Base-by-base conservation (phyloP, 2,329 filamentous ascomycete species). In the Fusarium brachygibbosum region DNA sequence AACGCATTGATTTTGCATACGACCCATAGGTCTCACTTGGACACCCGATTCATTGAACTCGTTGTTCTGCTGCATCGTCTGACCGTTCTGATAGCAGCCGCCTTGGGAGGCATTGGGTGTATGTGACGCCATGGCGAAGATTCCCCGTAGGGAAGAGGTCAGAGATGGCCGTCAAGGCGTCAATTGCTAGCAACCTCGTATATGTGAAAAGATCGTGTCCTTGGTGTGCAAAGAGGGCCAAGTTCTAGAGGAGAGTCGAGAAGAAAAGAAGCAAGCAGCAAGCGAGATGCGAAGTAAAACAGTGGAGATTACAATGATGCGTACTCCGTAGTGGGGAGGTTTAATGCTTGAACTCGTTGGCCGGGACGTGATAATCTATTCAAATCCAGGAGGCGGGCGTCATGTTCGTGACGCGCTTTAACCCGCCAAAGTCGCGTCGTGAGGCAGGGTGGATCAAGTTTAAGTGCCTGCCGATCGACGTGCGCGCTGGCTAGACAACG, bases 11-110 rank as follows among this genome's bases (percentile, higher is more conserved):
- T 55, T 69, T 45, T 59, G 50, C 89, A 78, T 88, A 92, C 90
- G 85, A 81, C 89, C 89, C 88, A 93, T 91, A 41, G 84, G 82
- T 75, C 86, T 88, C 78, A 87, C 77, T 76, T 88, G 86, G 61
- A 90, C 80, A 66, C 87, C 88, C 70, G 77, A 75, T 49, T 84
- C 83, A 53, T 83, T 83, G 37, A 68, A 54, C 38, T 78, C 75
- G 55, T 68, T 76, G 25, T 71, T 69, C 66, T 69, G 64, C 50
- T 68, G 75, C 76, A 76, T 76, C 48, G 53, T 65, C 63, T 78
- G 75, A 66, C 69, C 62, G 56, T 74, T 71, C 63, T 64, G 69
- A 67, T 75, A 76, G 77, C 77, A 80, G 58, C 75, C 76, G 66
- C 75, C 74, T 63, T 70, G 70, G 51, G 76, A 69, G 40, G 76